These are phyloP conservation scores for Aspergillus nanangensis DNA, from an alignment of 495 filamentous ascomycete genomes.

Conservation along the genomic window DNA sequence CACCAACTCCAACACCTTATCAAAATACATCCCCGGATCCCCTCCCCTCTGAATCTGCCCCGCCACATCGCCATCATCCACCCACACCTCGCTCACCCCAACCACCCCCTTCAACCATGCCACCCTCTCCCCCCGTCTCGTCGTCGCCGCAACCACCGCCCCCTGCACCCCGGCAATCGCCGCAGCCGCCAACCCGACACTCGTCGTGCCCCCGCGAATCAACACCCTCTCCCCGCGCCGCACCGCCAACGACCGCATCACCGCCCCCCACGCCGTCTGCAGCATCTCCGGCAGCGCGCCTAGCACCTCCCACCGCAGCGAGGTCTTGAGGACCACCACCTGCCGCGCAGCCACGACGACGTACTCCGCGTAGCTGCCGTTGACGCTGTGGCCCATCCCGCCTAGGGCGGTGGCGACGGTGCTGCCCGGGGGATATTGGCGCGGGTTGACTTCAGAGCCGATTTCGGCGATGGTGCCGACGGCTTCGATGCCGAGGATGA, in stretches of 20 bases:
- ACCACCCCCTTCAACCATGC: slow-evolving; percentile 30
- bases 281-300: slow-evolving; percentile 53
- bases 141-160: slow-evolving; percentile 26
- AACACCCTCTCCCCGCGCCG: slow-evolving; percentile 40
- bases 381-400: slow-evolving; percentile 45
- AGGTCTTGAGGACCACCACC: slow-evolving; percentile 34
- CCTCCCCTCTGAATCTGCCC: slow-evolving; percentile 26
- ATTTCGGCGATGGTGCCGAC: slow-evolving; percentile 38
- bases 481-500: slow-evolving; percentile 49
- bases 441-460: slow-evolving; percentile 16
- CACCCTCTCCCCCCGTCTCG: slow-evolving; percentile 33
- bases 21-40: slow-evolving; percentile 28
- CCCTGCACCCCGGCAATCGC: slow-evolving; percentile 42
- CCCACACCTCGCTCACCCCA: slow-evolving; percentile 36
- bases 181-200: slow-evolving; percentile 43
- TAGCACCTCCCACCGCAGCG: slow-evolving; percentile 36
- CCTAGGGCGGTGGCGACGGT: slow-evolving; percentile 50
- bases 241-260: slow-evolving; percentile 34
- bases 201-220: slow-evolving; percentile 47
- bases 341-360: slow-evolving; percentile 40
- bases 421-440: slow-evolving; percentile 25
- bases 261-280: slow-evolving; percentile 48
- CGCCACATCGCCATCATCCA: slow-evolving; percentile 37
- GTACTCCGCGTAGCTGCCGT: slow-evolving; percentile 56
- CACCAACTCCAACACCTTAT: slow-evolving; percentile 48